Evolutionary conservation across 1,284 basidiomycete genomes (phyloP), one percentile per base, ranked within the genome.

Genomic region (Apiotrichum montevideense): DNA sequence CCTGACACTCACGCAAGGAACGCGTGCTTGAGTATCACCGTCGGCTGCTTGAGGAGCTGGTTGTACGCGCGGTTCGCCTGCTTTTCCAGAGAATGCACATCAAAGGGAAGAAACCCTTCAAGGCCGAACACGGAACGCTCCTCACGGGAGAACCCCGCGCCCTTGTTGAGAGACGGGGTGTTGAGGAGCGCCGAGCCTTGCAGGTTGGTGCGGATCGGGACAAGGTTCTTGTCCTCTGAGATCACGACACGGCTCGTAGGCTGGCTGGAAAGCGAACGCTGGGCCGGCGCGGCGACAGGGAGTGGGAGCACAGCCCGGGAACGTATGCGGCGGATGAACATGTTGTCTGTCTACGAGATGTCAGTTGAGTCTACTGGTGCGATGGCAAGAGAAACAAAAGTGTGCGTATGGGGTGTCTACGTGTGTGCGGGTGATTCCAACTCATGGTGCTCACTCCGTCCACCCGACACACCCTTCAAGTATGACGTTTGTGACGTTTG

Each of bases 71-170:
- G 78, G 45, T 80, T 72, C 68, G 66, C 61, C 73, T 91, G 88
- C 65, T 88, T 83, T 56, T 90, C 86, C 39, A 91, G 80, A 15
- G 82, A 82, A 71, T 89, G 87, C 46, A 89, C 81, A 56, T 83
- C 81, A 63, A 82, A 84, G 1, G 90, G 90, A 3, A 94, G 78
- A 41, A 88, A 83, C 2, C 87, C 88, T n/a, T 81, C 82, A 3
- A 93, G 79, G 4, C 86, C 86, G 59, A 93, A 88, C 3, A 80
- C 80, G 14, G 63, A 55, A 52, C 90, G 82, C 74, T 91, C 88
- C 50, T 83, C 78, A 10, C 78, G 64, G 0, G 84, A 84, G 71
- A 92, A 93, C 9, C 84, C 89, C 0, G 86, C 88, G 46, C 88
- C 80, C 62, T 74, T 74, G 71, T 74, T 74, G 42, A 74, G 66